phyloP scores from a whole-genome alignment of 2,329 filamentous ascomycete species.

The Drechslerella coelobrocha region DNA sequence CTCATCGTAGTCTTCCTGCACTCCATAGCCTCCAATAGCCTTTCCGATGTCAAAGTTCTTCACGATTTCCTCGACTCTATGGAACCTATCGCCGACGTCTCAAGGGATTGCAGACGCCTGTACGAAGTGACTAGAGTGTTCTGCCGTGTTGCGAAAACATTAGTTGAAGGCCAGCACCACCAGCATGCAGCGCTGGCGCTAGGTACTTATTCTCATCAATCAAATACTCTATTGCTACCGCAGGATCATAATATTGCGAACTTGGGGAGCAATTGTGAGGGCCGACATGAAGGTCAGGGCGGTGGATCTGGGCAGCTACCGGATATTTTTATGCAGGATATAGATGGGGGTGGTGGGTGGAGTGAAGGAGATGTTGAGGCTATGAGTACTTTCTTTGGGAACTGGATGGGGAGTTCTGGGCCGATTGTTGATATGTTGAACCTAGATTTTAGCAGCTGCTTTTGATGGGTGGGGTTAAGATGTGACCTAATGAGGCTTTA shows the following conservation, averaged over 20 bases:
- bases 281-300: not conserved
- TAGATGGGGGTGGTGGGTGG: slow-evolving; percentile 37
- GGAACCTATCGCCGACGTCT: slow-evolving; percentile 35
- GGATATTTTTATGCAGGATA: slow-evolving; percentile 50
- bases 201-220: slow-evolving; percentile 41
- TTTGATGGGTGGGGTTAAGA: slow-evolving; percentile 6
- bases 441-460: slow-evolving; percentile 48
- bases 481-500: too few relatives aligned
- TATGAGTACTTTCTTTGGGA: slow-evolving; percentile 49
- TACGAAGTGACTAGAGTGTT: slow-evolving; percentile 42
- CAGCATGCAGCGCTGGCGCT: slow-evolving; percentile 17
- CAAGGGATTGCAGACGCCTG: slow-evolving; percentile 31
- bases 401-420: slow-evolving; percentile 49
- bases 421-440: slow-evolving; percentile 50
- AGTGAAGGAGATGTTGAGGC: slow-evolving; percentile 45
- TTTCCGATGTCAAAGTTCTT: slow-evolving; percentile 35
- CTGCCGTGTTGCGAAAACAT: slow-evolving; percentile 42
- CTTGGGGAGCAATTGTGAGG: slow-evolving; percentile 10
- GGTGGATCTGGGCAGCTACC: slow-evolving; percentile 23
- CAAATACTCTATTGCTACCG: slow-evolving; percentile 40
- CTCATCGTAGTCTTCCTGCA: slow-evolving; percentile 46
- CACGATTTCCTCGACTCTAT: slow-evolving; percentile 47
- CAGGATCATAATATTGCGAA: slow-evolving; percentile 40
- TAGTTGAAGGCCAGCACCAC: slow-evolving; percentile 30
- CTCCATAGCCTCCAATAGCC: slow-evolving; percentile 35